A percentile compares a stretch with the other conserved stretches of the same genome.
These are phyloP conservation scores for Jatropha multifida DNA, from an alignment of 441 rosid species.

Conservation along the genomic window DNA sequence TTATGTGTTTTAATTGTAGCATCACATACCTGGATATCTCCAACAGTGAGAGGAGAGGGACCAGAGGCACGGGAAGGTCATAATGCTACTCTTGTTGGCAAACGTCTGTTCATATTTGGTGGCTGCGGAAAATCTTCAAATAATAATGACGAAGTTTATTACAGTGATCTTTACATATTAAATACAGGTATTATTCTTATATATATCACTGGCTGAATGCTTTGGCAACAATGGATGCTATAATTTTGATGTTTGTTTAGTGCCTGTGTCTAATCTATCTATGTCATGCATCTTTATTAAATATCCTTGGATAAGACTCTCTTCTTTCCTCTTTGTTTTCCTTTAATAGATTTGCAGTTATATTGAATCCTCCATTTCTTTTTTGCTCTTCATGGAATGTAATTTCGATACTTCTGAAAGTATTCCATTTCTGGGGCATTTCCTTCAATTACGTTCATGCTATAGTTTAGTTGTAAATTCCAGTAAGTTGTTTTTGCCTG, in stretches of 20 bases:
- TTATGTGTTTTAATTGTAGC: slow-evolving; percentile 42
- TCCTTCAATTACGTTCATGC: background rate
- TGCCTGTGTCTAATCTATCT: background rate
- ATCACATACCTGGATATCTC: slow-evolving; percentile 82
- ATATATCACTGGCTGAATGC: background rate
- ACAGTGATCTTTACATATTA: slow-evolving; percentile 81
- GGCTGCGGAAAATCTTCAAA: slow-evolving; percentile 81
- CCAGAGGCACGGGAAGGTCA: slow-evolving; percentile 96
- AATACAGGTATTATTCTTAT: slow-evolving; percentile 59
- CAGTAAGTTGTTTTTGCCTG: slow-evolving; percentile 2
- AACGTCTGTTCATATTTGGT: slow-evolving; percentile 85
- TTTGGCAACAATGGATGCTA: slow-evolving; percentile 1
- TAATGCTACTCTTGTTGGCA: slow-evolving; percentile 88
- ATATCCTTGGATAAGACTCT: too few species aligned
- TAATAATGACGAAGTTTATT: slow-evolving; percentile 68
- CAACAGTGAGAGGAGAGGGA: slow-evolving; percentile 84
- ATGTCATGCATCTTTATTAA: background rate
- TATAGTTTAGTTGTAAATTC: background rate
- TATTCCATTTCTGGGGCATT: background rate
- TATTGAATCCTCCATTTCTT: background rate
- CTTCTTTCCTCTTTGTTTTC: too few species aligned
- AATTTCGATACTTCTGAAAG: background rate
- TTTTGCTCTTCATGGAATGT: background rate
- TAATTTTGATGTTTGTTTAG: background rate
- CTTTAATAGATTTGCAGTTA: background rate